Evolutionary conservation across 306 rosid species (phyloP), one percentile per base, ranked within the genome.

Genomic region (Trifolium fragiferum): DNA sequence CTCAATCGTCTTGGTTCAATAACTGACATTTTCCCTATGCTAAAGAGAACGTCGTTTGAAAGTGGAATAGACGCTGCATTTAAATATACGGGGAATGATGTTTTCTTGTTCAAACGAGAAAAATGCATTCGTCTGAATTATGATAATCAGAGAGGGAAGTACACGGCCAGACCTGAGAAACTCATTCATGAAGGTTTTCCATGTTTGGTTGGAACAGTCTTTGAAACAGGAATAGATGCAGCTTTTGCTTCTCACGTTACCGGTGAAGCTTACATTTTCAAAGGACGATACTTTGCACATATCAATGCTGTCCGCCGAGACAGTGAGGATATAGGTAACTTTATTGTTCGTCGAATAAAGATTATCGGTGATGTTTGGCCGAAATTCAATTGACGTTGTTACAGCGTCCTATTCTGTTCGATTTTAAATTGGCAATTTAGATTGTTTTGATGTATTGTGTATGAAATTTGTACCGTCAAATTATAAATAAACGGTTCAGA

Each of bases 231-330:
- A 46, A 46, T 46, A 21, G 63, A 10, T 21, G 35, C 63, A 1
- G 63, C 63, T 57, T 57, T 57, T 57, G 6, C 33, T 57, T 57
- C 63, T 21, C 63, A 57, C 35, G 3, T 21, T 1, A 23, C 11
- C 1, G 35, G 23, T 20, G 62, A 55, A 55, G 62, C 62, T 55
- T 55, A 55, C 62, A 55, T 55, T 55, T 55, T 55, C 33, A 55
- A 55, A 55, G 62, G 62, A 55, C 7, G 10, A 1, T 55, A 55
- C 2, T 55, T 3, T 20, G 62, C 32, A 55, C 62, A 35, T 20
- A 9, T 55, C 32, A 55, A 55, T 21, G 14, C 23, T 55, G 33
- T 10, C 35, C 53, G 1, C 1, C 5, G 7, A 46, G 27, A 3
- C 27, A 25, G 27, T 25, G 27, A 14, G 14, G 6, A 8, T 46